Conservation (phyloP, 2,329 filamentous ascomycete species). For the Pyrenophora tritici-repentis region DNA sequence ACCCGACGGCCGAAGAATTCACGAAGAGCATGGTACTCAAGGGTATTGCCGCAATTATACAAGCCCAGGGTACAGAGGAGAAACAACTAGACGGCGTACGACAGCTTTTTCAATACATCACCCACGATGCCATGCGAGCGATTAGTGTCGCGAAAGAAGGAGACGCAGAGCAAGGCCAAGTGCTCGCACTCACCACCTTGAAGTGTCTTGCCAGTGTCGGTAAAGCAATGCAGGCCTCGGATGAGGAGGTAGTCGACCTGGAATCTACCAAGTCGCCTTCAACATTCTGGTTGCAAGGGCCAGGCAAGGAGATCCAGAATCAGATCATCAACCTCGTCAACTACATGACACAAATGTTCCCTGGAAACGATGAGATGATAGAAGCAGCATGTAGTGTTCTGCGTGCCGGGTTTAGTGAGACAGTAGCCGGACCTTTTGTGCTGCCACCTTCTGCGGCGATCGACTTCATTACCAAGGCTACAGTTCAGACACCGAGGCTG, state of each 20-base stretch:
- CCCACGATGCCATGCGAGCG: conserved; percentile 60
- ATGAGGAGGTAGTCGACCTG: conserved; percentile 70
- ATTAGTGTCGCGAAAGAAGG: conserved; percentile 40
- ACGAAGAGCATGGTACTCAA: conserved; percentile 75
- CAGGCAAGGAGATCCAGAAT: conserved; percentile 57
- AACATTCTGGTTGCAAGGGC: conserved; percentile 56
- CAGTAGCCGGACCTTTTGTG: conserved; percentile 75
- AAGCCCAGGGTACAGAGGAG: conserved; percentile 67
- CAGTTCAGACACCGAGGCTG: conserved; percentile 66
- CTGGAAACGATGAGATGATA: conserved; percentile 67
- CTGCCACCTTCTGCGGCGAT: conserved; percentile 70
- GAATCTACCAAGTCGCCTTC: conserved; percentile 55
- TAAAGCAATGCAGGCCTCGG: conserved; percentile 71
- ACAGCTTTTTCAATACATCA: conserved; percentile 65
- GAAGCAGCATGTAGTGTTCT: conserved; percentile 74
- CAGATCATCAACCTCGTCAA: conserved; percentile 59
- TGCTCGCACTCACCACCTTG: conserved; percentile 59
- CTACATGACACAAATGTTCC: conserved; percentile 59
- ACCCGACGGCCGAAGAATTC: conserved; percentile 66
- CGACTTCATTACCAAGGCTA: conserved; percentile 66
- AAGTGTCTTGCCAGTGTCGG: conserved; percentile 72
- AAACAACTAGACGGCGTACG: conserved; percentile 61
- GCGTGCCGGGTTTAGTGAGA: conserved; percentile 75
- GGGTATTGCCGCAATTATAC: conserved; percentile 75
- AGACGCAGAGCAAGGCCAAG: conserved; percentile 50